Evolutionary conservation across 2,329 filamentous ascomycete genomes (phyloP), one percentile per base, ranked within the genome.

Genomic region (Microdochium paspali): DNA sequence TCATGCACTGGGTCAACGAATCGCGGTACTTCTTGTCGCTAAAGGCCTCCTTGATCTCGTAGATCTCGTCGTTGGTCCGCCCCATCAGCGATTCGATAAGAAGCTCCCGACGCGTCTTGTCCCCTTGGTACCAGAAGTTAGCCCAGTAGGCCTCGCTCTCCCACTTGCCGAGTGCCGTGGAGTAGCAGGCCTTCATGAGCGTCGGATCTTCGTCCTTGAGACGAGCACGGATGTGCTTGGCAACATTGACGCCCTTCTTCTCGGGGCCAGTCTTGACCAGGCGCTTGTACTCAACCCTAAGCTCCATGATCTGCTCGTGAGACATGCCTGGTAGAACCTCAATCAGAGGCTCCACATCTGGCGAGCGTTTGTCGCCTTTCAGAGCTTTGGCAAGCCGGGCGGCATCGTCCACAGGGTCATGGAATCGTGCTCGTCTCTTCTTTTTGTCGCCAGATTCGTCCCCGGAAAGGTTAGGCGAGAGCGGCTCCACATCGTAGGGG

Each of bases 91-190:
- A 81, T 66, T 98, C 93, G 57, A 97, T 96, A 46, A 98, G 77
- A 30, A 98, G 74, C 65, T 97, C 91, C 5, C 90, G 81, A 2
- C 89, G 79, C 7, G 84, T 87, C 58, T 84, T 87, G 64, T 91
- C 86, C 31, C 84, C 84, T 61, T 96, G 91, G 68, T 96, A 97
- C 84, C 90, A 97, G 66, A 89, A 95, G 64, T 96, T 97, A 50
- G 91, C 90, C 90, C 93, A 98, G 73, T 95, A 95, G 0, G 89
- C 88, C 65, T 98, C 93, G 56, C 83, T 85, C 68, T 96, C 93
- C 84, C 90, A 97, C 46, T 79, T 78, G 10, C 93, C 93, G 0
- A 97, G 77, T 0, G 91, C 90, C 2, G 88, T 90, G 3, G 90
- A 82, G 64, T 97, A 96, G 59, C 85, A 90, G 6, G 87, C 86